Evolutionary conservation across 108 stramenopile genomes (phyloP), one percentile per base, ranked within the genome.

Genomic region (Cyclotella distinguenda): DNA sequence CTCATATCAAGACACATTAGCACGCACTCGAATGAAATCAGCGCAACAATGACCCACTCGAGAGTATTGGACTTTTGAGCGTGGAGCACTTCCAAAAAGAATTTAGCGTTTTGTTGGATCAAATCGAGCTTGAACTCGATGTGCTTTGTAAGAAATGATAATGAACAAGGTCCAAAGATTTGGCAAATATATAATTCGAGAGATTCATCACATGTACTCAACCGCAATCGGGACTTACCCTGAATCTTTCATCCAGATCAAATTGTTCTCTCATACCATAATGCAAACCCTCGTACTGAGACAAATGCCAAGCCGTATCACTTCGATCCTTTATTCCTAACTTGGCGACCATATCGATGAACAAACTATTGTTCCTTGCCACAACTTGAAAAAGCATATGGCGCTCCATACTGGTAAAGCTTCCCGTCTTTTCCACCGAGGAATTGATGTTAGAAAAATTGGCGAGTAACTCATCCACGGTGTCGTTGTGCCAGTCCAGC

Each of bases 21-120:
- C 10, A 86, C 68, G 45, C 90, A 91, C 66, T 97, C 96, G 49
- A 94, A 86, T 21, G 74, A 51, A 72, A 97, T 97, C 15, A 97
- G 69, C 0, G 83, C 78, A 53, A 97, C 87, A 48, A 97, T 97
- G 62, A 94, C 90, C 96, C 92, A 94, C 66, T 97, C 96, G 57
- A 93, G 50, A 11, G 86, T 78, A 56, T 89, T 91, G 33, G 80
- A 81, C 76, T 97, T 97, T 60, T 97, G 82, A 35, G 88, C 74
- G 43, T 89, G 76, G 26, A 95, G 64, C 18, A 97, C 86, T 52
- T 97, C 94, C 53, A 97, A 68, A 66, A 97, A 95, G 80, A 97
- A 97, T 65, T 95, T 93, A 35, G 94, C 86, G 72, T 97, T 95
- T 47, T 90, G 81, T 65, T 97, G 90, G 19, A 97, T 93, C 30